These are phyloP conservation scores for Pythium brassicae DNA, from an alignment of 352 stramenopile species.

Conservation along the genomic window DNA sequence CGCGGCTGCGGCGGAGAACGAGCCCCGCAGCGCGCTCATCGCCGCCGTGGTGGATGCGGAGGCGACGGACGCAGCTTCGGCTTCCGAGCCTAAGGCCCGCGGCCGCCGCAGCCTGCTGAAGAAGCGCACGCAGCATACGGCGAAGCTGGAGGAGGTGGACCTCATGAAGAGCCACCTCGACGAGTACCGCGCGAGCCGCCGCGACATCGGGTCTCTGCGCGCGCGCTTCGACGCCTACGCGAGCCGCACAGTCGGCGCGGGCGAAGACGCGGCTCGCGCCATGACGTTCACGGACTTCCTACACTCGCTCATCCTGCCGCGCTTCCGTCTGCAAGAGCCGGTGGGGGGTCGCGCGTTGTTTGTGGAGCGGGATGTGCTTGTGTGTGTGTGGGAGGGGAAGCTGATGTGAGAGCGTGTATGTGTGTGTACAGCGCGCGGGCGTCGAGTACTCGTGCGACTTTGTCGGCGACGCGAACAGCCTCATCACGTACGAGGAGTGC, in stretches of 20 bases:
- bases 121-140: conserved; percentile 51
- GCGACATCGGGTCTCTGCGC: conserved; percentile 34
- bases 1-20: background rate
- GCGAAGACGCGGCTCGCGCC: conserved; percentile 21
- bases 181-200: conserved; percentile 46
- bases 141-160: conserved; percentile 57
- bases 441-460: conserved; percentile 71
- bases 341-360: conserved; percentile 5
- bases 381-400: background rate
- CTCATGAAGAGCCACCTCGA: conserved; percentile 65
- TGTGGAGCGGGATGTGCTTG: background rate
- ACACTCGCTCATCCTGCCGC: conserved; percentile 65
- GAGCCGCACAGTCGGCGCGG: conserved; percentile 29
- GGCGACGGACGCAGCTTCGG: conserved; percentile 4
- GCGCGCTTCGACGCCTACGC: conserved; percentile 60
- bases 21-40: conserved; percentile 10
- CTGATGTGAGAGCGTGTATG: background rate
- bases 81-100: conserved; percentile 15
- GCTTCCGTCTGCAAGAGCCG: conserved; percentile 55
- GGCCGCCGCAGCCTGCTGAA: conserved; percentile 48
- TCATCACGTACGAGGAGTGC: conserved; percentile 82
- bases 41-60: conserved; percentile 10
- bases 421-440: conserved; percentile 31
- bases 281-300: conserved; percentile 86
- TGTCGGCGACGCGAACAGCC: conserved; percentile 57